These are phyloP conservation scores for Begonia loranthoides DNA, from an alignment of 306 rosid species.

Conservation along the genomic window DNA sequence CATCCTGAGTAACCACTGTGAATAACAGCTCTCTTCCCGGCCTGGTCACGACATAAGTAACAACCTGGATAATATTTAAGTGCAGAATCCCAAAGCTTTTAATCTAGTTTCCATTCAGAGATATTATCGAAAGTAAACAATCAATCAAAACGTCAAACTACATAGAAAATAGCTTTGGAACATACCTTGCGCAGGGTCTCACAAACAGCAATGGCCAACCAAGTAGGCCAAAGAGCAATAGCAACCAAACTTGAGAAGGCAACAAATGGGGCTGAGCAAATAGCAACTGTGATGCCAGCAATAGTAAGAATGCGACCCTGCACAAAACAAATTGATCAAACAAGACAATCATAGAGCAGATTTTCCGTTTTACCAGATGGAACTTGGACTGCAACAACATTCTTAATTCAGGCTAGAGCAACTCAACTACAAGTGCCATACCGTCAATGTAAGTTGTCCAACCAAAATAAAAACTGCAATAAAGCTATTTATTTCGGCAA, in stretches of 20 bases:
- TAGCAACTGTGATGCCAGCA: constrained; percentile 83
- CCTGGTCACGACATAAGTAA: constrained; percentile 79
- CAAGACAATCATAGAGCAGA: constrained; percentile 1
- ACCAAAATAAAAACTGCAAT: constrained; percentile 84
- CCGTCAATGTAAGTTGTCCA: constrained; percentile 84
- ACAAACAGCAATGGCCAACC: constrained; percentile 65
- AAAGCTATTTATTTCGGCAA: constrained; percentile 83
- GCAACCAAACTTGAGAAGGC: constrained; percentile 67
- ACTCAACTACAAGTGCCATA: constrained; percentile 18
- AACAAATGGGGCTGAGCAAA: constrained; percentile 70
- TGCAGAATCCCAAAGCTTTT: constrained; percentile 8
- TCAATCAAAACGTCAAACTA: background rate
- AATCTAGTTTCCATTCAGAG: too few relatives aligned
- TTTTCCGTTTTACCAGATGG: background rate
- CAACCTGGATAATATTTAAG: constrained; percentile 45
- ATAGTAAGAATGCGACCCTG: constrained; percentile 90
- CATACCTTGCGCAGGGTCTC: constrained; percentile 85
- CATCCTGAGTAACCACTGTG: constrained; percentile 92
- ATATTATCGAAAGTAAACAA: too few relatives aligned
- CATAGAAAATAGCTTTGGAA: background rate
- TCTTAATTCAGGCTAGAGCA: background rate
- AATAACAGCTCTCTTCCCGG: constrained; percentile 93
- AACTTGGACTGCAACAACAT: background rate
- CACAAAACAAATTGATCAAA: constrained; percentile 16
- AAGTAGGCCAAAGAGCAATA: constrained; percentile 75